A percentile compares a stretch with the other conserved stretches of the same genome.
Evolutionary conservation across 441 rosid genomes (phyloP).

Genomic region (Gossypium lobatum): DNA sequence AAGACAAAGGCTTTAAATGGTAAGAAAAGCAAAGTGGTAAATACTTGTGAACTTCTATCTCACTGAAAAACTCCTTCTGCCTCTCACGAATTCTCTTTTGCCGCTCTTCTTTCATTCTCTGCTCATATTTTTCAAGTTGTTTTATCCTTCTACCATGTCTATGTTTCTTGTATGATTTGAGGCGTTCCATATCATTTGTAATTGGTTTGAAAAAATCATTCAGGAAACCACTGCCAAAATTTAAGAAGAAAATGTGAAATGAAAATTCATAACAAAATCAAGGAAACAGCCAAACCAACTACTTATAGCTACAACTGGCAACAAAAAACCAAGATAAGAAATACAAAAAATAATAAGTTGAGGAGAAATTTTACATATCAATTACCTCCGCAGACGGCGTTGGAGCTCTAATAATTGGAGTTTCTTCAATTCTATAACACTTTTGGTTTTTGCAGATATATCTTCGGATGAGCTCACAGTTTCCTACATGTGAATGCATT

Average conservation of each 20-base stretch:
- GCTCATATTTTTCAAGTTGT: conserved; percentile 84
- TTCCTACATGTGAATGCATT: conserved; percentile 38
- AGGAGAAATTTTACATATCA: conserved; percentile 9
- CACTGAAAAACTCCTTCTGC: conserved; percentile 94
- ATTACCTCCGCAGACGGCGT: conserved; percentile 74
- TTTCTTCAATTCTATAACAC: conserved; percentile 89
- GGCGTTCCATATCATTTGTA: conserved; percentile 63
- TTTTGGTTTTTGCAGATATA: conserved; percentile 83
- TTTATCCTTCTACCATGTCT: conserved; percentile 88
- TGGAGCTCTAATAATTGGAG: conserved; percentile 81
- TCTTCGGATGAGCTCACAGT: conserved; percentile 81
- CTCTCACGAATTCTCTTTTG: conserved; percentile 93
- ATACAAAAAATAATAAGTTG: conserved; percentile 6
- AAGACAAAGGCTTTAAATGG: conserved; percentile 4
- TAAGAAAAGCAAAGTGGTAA: conserved; percentile 16
- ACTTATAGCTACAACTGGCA: conserved; percentile 3
- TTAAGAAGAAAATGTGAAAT: conserved; percentile 18
- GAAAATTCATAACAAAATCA: not conserved
- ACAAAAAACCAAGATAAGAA: conserved; percentile 6
- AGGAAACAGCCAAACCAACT: conserved; percentile 10
- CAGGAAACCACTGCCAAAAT: conserved; percentile 62
- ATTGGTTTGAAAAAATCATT: conserved; percentile 78
- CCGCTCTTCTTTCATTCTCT: conserved; percentile 94
- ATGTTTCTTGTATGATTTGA: conserved; percentile 77
- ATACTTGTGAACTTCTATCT: conserved; percentile 89